A percentile compares a stretch with the other conserved stretches of the same genome.
Evolutionary conservation across 2,329 filamentous ascomycete genomes (phyloP).

Genomic region (Paramyrothecium sp.): DNA sequence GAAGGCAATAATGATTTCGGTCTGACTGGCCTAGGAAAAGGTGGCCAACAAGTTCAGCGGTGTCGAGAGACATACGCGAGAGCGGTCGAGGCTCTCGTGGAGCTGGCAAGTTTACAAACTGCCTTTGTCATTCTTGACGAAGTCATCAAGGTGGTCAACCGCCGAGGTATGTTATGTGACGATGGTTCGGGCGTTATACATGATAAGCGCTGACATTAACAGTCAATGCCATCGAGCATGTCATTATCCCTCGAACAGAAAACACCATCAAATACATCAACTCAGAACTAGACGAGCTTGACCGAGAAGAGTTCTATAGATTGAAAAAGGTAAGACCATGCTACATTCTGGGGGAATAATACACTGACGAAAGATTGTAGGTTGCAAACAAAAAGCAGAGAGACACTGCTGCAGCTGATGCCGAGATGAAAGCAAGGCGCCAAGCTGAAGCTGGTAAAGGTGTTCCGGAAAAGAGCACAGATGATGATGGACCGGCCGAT

Average conservation of each 20-base stretch:
- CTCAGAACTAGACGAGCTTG: conserved; percentile 94
- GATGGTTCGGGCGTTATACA: too few relatives aligned
- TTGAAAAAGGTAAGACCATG: conserved; percentile 69
- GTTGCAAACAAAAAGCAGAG: conserved; percentile 82
- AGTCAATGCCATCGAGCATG: conserved; percentile 95
- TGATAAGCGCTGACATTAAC: too few relatives aligned
- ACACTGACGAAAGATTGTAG: conserved; percentile 24
- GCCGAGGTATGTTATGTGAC: conserved; percentile 64
- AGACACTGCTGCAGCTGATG: conserved; percentile 69
- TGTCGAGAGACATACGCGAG: conserved; percentile 95
- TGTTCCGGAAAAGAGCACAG: conserved; percentile 32
- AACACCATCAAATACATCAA: conserved; percentile 99
- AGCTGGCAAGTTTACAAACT: conserved; percentile 92
- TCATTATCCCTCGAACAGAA: conserved; percentile 96
- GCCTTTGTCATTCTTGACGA: conserved; percentile 98
- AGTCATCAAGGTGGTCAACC: conserved; percentile 98
- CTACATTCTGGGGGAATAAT: background rate
- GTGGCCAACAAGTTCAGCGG: conserved; percentile 93
- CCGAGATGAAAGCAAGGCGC: conserved; percentile 73
- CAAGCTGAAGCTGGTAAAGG: conserved; percentile 39
- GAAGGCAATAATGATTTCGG: conserved; percentile 96
- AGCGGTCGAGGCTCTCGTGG: conserved; percentile 92
- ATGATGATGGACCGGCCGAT: conserved; percentile 49
- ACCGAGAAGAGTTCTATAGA: conserved; percentile 96
- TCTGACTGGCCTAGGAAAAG: conserved; percentile 92